Conservation (phyloP, 176 grass and related monocot genomes). For the Musa troglodytarum region DNA sequence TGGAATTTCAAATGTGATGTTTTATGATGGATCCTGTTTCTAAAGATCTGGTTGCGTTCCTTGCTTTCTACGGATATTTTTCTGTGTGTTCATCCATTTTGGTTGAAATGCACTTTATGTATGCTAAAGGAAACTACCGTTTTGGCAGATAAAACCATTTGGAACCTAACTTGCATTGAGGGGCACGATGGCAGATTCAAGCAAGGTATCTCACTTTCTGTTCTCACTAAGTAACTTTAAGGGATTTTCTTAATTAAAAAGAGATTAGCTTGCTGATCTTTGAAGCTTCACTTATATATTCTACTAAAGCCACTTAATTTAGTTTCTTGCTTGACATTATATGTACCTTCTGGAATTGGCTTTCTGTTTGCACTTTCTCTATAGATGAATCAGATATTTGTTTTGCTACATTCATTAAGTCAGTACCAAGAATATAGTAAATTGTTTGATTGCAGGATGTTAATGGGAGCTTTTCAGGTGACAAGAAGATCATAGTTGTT, state of each 20-base stretch:
- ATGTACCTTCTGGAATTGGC: background rate
- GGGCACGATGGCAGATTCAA: too few relatives aligned
- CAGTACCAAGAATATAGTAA: background rate
- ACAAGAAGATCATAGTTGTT: conserved; percentile 14
- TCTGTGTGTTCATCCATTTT: too few relatives aligned
- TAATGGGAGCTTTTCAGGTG: conserved; percentile 1
- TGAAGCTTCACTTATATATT: background rate
- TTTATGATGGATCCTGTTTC: too few relatives aligned
- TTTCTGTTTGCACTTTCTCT: background rate
- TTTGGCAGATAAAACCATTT: too few relatives aligned
- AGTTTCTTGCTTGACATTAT: background rate
- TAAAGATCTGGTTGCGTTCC: too few relatives aligned
- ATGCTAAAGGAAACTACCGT: too few relatives aligned
- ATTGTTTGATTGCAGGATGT: conserved; percentile 6
- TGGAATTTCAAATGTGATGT: background rate
- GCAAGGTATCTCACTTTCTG: background rate
- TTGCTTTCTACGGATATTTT: too few relatives aligned
- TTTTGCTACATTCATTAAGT: background rate
- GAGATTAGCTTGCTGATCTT: background rate
- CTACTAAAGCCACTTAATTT: background rate
- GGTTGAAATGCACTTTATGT: too few relatives aligned
- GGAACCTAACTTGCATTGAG: too few relatives aligned
- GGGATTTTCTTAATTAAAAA: background rate
- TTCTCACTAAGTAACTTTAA: background rate
- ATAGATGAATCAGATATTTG: too few relatives aligned